Evolutionary conservation across 225 moss, liverwort and hornwort genomes (phyloP), one percentile per base, ranked within the genome.

Genomic region (Anthoceros angustus): DNA sequence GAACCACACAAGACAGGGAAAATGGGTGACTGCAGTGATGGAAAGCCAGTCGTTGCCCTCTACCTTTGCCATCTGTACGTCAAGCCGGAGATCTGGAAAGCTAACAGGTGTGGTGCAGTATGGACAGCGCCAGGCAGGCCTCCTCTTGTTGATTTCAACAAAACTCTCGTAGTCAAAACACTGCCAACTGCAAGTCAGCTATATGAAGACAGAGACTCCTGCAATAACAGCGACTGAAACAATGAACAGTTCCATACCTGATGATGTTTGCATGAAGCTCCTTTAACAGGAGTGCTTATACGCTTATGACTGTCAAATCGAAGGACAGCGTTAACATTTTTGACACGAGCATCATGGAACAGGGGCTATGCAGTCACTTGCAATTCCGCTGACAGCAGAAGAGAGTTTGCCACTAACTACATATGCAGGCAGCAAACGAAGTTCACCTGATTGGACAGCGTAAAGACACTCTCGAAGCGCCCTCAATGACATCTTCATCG

Each of bases 61-160:
- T 20, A 85, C 95, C 82, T 86, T 78, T 67, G 82, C 79, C 88
- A 98, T 92, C 64, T 78, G 84, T 48, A 80, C 79, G 74, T 92
- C 91, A 55, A 85, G 72, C 78, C 85, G 85, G 72, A 98, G 69
- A 62, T 91, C 86, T 25, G 70, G 67, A 72, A 77, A 92, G 72
- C 79, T 85, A 42, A 82, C 84, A 75, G 71, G 68, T 67, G 80
- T 67, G 65, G 88, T 88, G 81, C 95, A 98, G 77, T 84, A 84
- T 39, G 95, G 95, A 72, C 95, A 98, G 43, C 95, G 88, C 95
- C 95, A 98, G 39, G 87, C 76, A 67, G 95, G 95, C 69, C 91
- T 81, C 74, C 78, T 80, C 66, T 85, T 85, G 75, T 98, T 98
- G 67, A 98, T 91, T 71, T 92, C 95, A 69, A 98, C 68, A 61